Evolutionary conservation across 257 asterid species (phyloP).

Genomic region (Paraleonurus japonicus): DNA sequence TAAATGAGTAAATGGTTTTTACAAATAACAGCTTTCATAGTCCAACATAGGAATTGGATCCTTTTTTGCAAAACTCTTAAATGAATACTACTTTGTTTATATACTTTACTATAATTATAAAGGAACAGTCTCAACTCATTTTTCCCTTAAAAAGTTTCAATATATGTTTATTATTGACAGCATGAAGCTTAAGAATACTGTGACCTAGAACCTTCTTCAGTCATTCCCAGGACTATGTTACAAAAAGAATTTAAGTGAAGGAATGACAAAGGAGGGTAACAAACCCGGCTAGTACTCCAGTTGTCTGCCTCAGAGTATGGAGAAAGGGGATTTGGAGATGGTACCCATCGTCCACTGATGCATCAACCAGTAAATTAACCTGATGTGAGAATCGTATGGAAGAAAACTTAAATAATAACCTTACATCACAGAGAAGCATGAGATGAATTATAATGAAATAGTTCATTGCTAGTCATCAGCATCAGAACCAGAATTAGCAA

Average conservation of each 20-base stretch:
- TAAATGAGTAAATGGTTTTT: neutral
- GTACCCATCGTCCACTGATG: conserved; percentile 92
- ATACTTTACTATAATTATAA: neutral
- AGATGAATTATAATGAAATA: conserved; percentile 18
- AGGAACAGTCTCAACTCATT: conserved; percentile 2
- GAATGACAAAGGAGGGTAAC: conserved; percentile 25
- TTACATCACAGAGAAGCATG: conserved; percentile 26
- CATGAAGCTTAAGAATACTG: conserved; percentile 5
- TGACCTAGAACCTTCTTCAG: neutral
- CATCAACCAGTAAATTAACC: conserved; percentile 97
- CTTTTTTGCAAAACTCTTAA: neutral
- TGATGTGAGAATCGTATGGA: conserved; percentile 79
- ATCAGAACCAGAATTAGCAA: conserved; percentile 42
- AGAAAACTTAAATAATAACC: conserved; percentile 55
- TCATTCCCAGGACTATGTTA: conserved; percentile 17
- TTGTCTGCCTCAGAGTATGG: conserved; percentile 61
- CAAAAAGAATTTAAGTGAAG: conserved; percentile 12
- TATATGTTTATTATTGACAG: neutral
- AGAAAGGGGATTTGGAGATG: conserved; percentile 71
- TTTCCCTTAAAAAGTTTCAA: conserved; percentile 13
- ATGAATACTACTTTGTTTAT: neutral
- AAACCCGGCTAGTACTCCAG: conserved; percentile 71
- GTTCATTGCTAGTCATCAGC: conserved; percentile 23
- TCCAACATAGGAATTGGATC: neutral
- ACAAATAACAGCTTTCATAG: conserved; percentile 5